Conservation (phyloP, 192 early-diverging fungal species). For the Rhizoclosmatium sp. region DNA sequence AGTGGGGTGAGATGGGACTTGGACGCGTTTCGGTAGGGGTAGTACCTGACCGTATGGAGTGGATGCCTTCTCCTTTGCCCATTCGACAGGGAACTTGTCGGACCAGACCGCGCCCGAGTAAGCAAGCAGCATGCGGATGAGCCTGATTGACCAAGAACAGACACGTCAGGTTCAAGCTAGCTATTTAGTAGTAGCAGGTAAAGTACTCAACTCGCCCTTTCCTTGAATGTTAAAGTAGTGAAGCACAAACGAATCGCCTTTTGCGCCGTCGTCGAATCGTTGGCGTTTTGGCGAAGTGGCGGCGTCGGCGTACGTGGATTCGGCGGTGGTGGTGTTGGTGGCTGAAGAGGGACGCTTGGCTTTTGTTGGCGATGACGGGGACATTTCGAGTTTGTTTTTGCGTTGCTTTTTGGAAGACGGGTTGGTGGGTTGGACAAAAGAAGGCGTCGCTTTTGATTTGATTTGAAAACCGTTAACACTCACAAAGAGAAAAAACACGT, state of each 20-base stretch:
- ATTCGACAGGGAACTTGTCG: not conserved
- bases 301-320: not conserved
- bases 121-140: constrained; percentile 10
- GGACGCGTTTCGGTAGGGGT: no score
- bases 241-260: not conserved
- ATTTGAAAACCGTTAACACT: no score
- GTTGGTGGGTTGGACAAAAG: not conserved
- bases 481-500: no score
- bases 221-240: constrained; percentile 23
- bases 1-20: no score
- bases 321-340: no score
- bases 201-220: constrained; percentile 19
- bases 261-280: not conserved
- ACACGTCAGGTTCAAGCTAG: not conserved
- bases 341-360: not conserved
- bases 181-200: not conserved
- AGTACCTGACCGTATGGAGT: constrained; percentile 34
- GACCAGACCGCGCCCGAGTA: constrained; percentile 1
- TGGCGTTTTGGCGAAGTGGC: not conserved
- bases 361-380: not conserved
- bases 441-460: not conserved
- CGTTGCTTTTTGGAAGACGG: not conserved
- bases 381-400: not conserved
- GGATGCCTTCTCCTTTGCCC: not conserved
- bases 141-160: not conserved